Evolutionary conservation across 371 early-diverging fungal species (phyloP).

Genomic region (Funneliformis caledonium): DNA sequence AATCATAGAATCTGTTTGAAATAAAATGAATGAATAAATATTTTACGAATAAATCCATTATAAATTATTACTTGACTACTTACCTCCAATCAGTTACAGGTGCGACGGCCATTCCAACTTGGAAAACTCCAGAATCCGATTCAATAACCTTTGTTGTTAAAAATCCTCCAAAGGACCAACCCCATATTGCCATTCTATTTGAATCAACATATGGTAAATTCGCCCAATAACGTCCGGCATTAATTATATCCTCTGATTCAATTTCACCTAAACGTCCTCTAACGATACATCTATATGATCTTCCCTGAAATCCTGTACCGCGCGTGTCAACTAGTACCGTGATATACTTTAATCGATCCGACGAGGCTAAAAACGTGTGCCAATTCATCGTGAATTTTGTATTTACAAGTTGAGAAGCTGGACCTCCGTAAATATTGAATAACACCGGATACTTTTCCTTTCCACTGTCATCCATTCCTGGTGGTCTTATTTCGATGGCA

Average conservation of each 20-base stretch:
- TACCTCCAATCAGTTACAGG: conserved; percentile 95
- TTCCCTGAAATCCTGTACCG: conserved; percentile 71
- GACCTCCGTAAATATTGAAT: conserved; percentile 93
- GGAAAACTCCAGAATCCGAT: conserved; percentile 79
- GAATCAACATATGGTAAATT: conserved; percentile 76
- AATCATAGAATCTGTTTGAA: conserved; percentile 65
- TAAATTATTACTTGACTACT: conserved; percentile 56
- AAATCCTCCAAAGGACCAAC: conserved; percentile 97
- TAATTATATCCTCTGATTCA: conserved; percentile 88
- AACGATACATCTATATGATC: conserved; percentile 79
- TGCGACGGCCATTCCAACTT: conserved; percentile 91
- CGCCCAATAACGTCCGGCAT: conserved; percentile 77
- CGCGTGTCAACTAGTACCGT: conserved; percentile 50
- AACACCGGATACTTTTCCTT: conserved; percentile 82
- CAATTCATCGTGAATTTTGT: conserved; percentile 73
- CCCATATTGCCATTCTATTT: conserved; percentile 92
- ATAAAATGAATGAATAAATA: background rate
- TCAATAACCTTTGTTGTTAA: conserved; percentile 87
- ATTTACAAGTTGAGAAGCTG: conserved; percentile 85
- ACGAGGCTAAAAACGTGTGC: conserved; percentile 69
- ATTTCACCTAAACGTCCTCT: conserved; percentile 77
- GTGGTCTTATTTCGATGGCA: conserved; percentile 83
- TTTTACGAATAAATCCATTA: background rate
- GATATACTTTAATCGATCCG: conserved; percentile 59
- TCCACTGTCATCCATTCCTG: conserved; percentile 73